phyloP scores from a whole-genome alignment of 2,329 filamentous ascomycete species.

The Pseudogymnoascus sp. region DNA sequence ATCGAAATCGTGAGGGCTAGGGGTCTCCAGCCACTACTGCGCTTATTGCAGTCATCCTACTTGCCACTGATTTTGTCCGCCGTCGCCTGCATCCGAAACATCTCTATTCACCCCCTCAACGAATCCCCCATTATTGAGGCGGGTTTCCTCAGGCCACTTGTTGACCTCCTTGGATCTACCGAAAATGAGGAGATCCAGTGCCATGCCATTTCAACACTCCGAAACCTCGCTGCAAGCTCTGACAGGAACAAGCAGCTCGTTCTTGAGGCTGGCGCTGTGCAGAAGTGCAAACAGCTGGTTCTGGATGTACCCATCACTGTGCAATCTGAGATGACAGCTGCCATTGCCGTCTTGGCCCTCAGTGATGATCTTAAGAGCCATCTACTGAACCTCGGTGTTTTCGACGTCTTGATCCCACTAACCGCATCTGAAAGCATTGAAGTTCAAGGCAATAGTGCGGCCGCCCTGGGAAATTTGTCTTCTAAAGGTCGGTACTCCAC shows the following conservation, averaged over 20 bases:
- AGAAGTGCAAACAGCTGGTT: slow-evolving; percentile 97
- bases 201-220: slow-evolving; percentile 92
- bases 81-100: slow-evolving; percentile 96
- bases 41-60: slow-evolving; percentile 89
- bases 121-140: slow-evolving; percentile 98
- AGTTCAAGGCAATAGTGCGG: slow-evolving; percentile 96
- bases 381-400: slow-evolving; percentile 84
- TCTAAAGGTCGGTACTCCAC: slow-evolving; percentile 69
- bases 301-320: slow-evolving; percentile 88
- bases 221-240: slow-evolving; percentile 92
- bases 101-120: slow-evolving; percentile 95
- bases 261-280: slow-evolving; percentile 88
- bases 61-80: slow-evolving; percentile 92
- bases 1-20: slow-evolving; percentile 90
- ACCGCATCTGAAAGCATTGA: slow-evolving; percentile 95
- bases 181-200: slow-evolving; percentile 99
- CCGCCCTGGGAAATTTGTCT: slow-evolving; percentile 88
- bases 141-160: slow-evolving; percentile 87
- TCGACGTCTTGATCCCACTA: slow-evolving; percentile 90
- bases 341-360: slow-evolving; percentile 89
- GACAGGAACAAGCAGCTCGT: slow-evolving; percentile 98
- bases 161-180: slow-evolving; percentile 87
- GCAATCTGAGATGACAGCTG: slow-evolving; percentile 99
- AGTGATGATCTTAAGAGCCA: slow-evolving; percentile 94
- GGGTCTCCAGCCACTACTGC: slow-evolving; percentile 77